A percentile compares a stretch with the other conserved stretches of the same genome.
Conservation (phyloP, 768 basidiomycete species). For the Tubosaeta brunneosetosa region DNA sequence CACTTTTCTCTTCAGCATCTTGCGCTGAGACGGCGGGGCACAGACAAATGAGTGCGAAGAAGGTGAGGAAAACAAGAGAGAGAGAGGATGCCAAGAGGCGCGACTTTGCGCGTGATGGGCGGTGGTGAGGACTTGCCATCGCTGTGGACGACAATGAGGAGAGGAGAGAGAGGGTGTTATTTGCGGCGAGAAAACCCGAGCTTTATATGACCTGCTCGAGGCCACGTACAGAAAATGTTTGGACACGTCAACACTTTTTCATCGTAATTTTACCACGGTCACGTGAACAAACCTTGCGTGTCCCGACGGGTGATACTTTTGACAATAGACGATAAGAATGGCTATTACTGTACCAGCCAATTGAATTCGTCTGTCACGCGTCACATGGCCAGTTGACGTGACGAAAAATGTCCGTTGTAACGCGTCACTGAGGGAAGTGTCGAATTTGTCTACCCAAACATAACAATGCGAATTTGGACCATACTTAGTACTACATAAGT, state of each 20-base stretch:
- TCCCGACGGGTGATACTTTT: too few relatives aligned
- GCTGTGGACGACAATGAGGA: slow-evolving; percentile 14
- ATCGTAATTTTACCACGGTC: slow-evolving; percentile 24
- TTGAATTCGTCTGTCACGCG: too few relatives aligned
- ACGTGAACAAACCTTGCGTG: slow-evolving; percentile 3
- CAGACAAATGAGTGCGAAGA: slow-evolving; percentile 70
- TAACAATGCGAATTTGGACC: too few relatives aligned
- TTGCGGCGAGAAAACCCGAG: slow-evolving; percentile 1
- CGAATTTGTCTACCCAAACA: too few relatives aligned
- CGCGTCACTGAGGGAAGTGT: too few relatives aligned
- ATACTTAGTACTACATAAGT: too few relatives aligned
- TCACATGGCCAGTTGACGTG: too few relatives aligned
- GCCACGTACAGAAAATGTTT: slow-evolving; percentile 27
- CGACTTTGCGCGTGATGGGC: slow-evolving; percentile 56
- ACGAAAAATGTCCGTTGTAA: too few relatives aligned
- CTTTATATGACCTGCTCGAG: slow-evolving; percentile 20
- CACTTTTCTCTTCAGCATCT: slow-evolving; percentile 47
- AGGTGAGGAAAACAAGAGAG: slow-evolving; percentile 53
- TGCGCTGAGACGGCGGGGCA: slow-evolving; percentile 65
- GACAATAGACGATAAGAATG: too few relatives aligned
- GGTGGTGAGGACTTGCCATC: slow-evolving; percentile 29
- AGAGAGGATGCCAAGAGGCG: slow-evolving; percentile 53
- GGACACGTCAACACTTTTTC: slow-evolving; percentile 30
- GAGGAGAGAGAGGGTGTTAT: slow-evolving; percentile 4
- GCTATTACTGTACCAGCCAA: too few relatives aligned